A percentile compares a stretch with the other conserved stretches of the same genome.
Evolutionary conservation across 805 yeast genomes (phyloP).

Genomic region (Kluyveromyces siamensis): DNA sequence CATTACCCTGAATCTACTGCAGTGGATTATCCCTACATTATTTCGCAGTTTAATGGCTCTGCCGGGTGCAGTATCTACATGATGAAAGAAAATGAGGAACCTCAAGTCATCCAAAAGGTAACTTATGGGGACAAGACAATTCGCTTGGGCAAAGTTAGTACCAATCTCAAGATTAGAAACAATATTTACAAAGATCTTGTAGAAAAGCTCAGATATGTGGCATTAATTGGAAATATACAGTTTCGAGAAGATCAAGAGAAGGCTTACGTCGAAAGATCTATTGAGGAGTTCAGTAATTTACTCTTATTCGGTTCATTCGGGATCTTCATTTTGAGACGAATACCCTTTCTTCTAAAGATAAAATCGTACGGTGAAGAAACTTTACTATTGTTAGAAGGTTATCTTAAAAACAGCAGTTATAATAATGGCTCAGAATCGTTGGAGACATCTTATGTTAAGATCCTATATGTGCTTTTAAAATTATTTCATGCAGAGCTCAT

Average conservation of each 20-base stretch:
- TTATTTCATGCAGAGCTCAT: constrained; percentile 19
- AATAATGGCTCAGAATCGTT: constrained; percentile 8
- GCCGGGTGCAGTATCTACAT: constrained; percentile 8
- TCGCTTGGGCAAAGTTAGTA: background rate
- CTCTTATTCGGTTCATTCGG: constrained; percentile 13
- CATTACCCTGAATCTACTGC: constrained; percentile 18
- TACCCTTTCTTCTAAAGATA: constrained; percentile 17
- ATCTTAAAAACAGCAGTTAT: background rate
- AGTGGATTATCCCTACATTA: constrained; percentile 18
- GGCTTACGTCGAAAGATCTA: constrained; percentile 11
- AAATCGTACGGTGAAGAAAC: constrained; percentile 14
- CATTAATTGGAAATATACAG: constrained; percentile 12
- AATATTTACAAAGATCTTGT: constrained; percentile 7
- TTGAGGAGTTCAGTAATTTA: constrained; percentile 12
- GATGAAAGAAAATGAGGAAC: constrained; percentile 11
- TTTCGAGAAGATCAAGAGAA: constrained; percentile 20
- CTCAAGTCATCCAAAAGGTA: constrained; percentile 13
- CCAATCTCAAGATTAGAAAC: background rate
- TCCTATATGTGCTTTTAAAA: constrained; percentile 15
- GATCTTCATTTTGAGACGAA: constrained; percentile 10
- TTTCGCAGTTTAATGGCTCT: constrained; percentile 11
- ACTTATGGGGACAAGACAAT: background rate
- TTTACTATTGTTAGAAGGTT: constrained; percentile 12
- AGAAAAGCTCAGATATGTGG: constrained; percentile 18
- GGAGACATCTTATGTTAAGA: constrained; percentile 14